Conservation (phyloP, 257 asterid species). For the Solanum peruvianum region DNA sequence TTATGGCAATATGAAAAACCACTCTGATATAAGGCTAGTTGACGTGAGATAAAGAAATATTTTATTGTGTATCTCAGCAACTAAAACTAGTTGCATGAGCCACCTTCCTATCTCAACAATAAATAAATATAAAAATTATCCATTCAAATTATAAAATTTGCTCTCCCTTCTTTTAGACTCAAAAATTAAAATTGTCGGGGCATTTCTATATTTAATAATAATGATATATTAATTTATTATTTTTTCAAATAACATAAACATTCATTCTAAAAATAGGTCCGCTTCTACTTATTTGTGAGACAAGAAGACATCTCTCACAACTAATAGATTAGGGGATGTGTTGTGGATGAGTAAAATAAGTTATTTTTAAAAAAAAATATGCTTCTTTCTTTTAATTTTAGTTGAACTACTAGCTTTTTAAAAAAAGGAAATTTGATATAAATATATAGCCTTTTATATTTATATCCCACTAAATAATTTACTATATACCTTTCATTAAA, state of each 20-base stretch:
- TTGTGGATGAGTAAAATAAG: background rate
- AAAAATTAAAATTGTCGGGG: too few species aligned
- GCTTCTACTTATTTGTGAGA: too few species aligned
- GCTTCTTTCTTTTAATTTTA: too few species aligned
- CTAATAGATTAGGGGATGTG: background rate
- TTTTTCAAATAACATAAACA: background rate
- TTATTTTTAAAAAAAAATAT: too few species aligned
- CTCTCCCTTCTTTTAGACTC: background rate
- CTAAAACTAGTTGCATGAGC: background rate
- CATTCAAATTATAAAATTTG: too few species aligned
- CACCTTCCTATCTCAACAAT: background rate
- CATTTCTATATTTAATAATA: too few species aligned
- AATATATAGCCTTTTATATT: too few species aligned
- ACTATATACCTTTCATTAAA: too few species aligned
- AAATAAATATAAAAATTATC: too few species aligned
- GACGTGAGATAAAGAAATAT: background rate
- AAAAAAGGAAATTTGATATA: too few species aligned
- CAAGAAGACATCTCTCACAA: background rate
- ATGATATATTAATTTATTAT: background rate
- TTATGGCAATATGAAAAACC: background rate
- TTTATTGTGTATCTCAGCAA: background rate
- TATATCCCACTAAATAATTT: too few species aligned
- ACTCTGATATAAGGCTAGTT: background rate
- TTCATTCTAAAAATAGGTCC: background rate
- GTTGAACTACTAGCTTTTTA: too few species aligned